Percentiles rank a stretch among this genome's conserved stretches.
phyloP scores from a whole-genome alignment of 441 rosid species.

The Croton setiger region DNA sequence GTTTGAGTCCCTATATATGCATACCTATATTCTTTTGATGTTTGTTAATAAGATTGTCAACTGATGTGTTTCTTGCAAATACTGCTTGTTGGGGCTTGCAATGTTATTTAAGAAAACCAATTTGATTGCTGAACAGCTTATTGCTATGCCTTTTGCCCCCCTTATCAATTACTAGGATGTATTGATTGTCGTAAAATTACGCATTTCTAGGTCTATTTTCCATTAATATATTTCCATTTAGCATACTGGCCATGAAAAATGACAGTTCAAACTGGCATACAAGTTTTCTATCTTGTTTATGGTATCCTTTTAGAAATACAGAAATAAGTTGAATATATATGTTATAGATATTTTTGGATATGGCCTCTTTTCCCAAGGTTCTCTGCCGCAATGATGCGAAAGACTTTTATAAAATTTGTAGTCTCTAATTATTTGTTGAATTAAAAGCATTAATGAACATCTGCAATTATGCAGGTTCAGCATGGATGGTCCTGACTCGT shows the following conservation, averaged over 20 bases:
- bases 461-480: conserved; percentile 64
- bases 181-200: neutral
- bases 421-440: neutral
- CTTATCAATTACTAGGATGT: neutral
- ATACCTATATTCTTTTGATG: neutral
- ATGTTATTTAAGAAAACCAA: neutral
- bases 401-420: neutral
- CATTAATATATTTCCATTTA: neutral
- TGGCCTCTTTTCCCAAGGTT: neutral
- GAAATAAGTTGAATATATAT: neutral
- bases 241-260: neutral
- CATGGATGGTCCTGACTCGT: conserved; percentile 93
- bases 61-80: neutral
- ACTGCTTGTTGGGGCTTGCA: neutral
- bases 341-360: neutral
- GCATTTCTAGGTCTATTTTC: neutral
- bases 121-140: no score
- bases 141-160: neutral
- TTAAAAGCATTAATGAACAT: neutral
- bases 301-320: neutral
- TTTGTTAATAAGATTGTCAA: neutral
- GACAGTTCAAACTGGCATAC: neutral
- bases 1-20: conserved; percentile 22
- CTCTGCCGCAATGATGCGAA: neutral
- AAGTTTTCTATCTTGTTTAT: neutral